Percentiles rank a stretch among this genome's conserved stretches.
phyloP scores from a whole-genome alignment of 768 basidiomycete species.

The Rubroboletus satanas region DNA sequence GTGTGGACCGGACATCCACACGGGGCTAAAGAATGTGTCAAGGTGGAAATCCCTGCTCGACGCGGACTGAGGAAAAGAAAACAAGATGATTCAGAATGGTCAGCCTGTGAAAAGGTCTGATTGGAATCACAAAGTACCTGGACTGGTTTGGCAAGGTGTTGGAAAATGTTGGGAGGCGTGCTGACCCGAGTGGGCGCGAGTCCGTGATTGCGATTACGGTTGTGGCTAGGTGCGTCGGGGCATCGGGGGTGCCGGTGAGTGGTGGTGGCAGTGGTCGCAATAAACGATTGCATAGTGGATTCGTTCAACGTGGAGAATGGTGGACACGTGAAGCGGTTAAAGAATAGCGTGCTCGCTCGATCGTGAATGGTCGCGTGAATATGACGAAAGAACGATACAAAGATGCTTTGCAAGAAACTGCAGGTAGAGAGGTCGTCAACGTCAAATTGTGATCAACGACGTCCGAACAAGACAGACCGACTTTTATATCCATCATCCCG shows the following conservation, averaged over 20 bases:
- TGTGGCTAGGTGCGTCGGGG: not conserved
- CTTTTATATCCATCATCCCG: constrained; percentile 6
- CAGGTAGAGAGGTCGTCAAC: not conserved
- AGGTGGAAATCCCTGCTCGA: constrained; percentile 43
- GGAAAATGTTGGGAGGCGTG: not conserved
- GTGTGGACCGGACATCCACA: constrained; percentile 33
- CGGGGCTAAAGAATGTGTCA: constrained; percentile 41
- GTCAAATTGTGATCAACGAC: not conserved
- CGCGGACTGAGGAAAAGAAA: not conserved
- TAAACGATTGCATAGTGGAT: not conserved
- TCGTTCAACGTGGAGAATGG: not conserved
- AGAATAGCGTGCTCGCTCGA: not conserved
- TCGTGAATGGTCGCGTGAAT: not conserved
- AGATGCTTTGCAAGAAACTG: not conserved
- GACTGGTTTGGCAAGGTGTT: not conserved
- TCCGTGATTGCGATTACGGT: not conserved
- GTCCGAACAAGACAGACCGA: not conserved
- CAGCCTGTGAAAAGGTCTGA: not conserved
- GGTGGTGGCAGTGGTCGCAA: not conserved
- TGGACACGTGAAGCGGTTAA: not conserved
- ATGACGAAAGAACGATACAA: not conserved
- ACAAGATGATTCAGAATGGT: not conserved
- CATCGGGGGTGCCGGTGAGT: not conserved
- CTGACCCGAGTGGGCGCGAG: not conserved
- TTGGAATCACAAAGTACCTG: not conserved